Evolutionary conservation across 345 rosid species (phyloP), one percentile per base, ranked within the genome.

Genomic region (Litchi chinensis): DNA sequence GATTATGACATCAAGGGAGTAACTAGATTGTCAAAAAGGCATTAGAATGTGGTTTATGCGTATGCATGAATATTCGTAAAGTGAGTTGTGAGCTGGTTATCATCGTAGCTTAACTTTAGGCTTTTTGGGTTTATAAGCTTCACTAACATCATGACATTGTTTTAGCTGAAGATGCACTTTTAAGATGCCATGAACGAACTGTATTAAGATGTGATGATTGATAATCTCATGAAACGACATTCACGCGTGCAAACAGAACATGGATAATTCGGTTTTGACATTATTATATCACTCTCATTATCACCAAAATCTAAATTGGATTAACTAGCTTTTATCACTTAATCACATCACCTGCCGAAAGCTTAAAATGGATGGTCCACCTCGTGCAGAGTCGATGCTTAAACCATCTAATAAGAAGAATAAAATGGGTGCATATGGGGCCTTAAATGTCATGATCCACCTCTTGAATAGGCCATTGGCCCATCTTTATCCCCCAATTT

Each of bases 191-290:
- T 32, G 37, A 32, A 32, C 37, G 37, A 32, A 32, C 37, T 64
- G 66, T 21, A 52, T 59, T 5, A 1, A 22, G 32, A 62, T 8
- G 44, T 9, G 62, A 71, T 50, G 5, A 28, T 52, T 73, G n/a
- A 44, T 41, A 28, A 69, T 80, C 75, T 76, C 32, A 19, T 65
- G 83, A 84, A 77, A 70, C 48, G 81, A 82, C 77, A 65, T 66
- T 71, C 64, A 39, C 79, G 85, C 83, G 77, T 79, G 85, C 83
- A 50, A 28, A 24, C 70, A 24, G 44, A 24, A 65, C 0, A 21
- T 62, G 76, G 59, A 68, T 65, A 70, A 75, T 48, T 16, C n/a
- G 83, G 79, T 68, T 69, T 18, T 68, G 81, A 73, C 86, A 64
- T 69, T 56, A 63, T 71, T 69, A 52, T 65, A 78, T 69, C 65